Base-by-base conservation (phyloP, 2,329 filamentous ascomycete species). In the Verticillium tricorpus region DNA sequence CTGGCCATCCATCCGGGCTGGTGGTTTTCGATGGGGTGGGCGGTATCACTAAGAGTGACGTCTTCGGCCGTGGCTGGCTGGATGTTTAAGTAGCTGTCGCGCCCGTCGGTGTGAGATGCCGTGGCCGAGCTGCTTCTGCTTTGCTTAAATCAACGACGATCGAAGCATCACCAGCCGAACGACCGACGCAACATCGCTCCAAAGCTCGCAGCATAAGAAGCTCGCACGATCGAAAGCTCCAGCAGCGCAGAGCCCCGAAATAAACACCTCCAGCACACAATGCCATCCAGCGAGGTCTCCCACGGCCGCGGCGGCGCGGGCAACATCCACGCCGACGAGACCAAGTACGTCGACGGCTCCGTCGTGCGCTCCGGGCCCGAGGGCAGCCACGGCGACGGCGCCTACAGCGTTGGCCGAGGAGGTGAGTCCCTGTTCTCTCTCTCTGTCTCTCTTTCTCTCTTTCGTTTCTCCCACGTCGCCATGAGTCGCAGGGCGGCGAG, bases 241-340 rank as follows among this genome's bases (percentile, higher is more conserved):
- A 8, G 28, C 28, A 28, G 4, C 28, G 28, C 28, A 28, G 28
- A 28, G 28, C 28, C 28, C 28, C 28, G 28, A 28, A 28, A 28
- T 28, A 3, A 28, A 28, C 28, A 28, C 28, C 28, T 1, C 28
- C 5, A 28, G 28, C 34, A 37, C 57, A 69, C 63, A 25, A 79
- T 78, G 74, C 61, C 71, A 35, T 68, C 68, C 15, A 67, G 75
- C 59, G 83, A 86, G 70, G 80, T 86, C 59, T 86, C 84, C 17
- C 84, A 87, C 75, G 85, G 85, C 67, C 82, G 85, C 65, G 85
- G 85, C 63, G 85, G 85, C 67, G 83, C 82, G 22, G 85, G 86
- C 69, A 88, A 88, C 73, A 86, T 88, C 73, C 80, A 78, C 65
- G 72, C 75, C 37, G 85, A 88, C 70, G 72, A 80, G 64, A 87